Conservation (phyloP, 1,139 yeast genomes). For the Pneumocystis jirovecii region DNA sequence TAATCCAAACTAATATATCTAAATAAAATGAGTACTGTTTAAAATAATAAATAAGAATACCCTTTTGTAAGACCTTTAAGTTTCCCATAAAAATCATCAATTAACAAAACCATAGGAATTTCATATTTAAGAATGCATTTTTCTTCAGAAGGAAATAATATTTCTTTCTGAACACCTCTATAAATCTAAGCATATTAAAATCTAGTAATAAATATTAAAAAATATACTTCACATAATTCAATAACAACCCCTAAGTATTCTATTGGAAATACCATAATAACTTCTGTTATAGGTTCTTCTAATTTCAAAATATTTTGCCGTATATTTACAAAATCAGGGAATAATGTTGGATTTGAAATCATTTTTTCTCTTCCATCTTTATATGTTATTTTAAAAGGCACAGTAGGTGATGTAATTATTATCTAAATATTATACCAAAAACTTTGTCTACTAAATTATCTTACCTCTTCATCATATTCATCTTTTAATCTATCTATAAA, state of each 20-base stretch:
- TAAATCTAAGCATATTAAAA: conserved; percentile 22
- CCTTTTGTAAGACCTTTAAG: conserved; percentile 82
- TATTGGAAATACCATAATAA: conserved; percentile 78
- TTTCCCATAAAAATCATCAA: conserved; percentile 89
- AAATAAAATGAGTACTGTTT: neutral
- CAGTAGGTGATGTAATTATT: conserved; percentile 90
- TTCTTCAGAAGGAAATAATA: conserved; percentile 52
- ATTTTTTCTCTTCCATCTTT: conserved; percentile 48
- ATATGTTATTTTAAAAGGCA: conserved; percentile 65
- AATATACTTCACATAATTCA: conserved; percentile 53
- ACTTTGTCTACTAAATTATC: neutral
- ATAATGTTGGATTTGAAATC: conserved; percentile 81
- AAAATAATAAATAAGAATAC: neutral
- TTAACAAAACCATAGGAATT: conserved; percentile 74
- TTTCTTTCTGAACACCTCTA: conserved; percentile 68
- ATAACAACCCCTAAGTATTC: conserved; percentile 81
- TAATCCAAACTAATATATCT: conserved; percentile 79
- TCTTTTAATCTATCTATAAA: conserved; percentile 81
- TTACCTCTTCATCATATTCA: conserved; percentile 73
- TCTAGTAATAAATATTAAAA: neutral
- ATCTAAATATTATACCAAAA: conserved; percentile 19
- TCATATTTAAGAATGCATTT: conserved; percentile 70
- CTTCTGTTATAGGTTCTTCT: conserved; percentile 83
- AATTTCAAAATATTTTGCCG: conserved; percentile 37
- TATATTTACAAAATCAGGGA: conserved; percentile 43